These are phyloP conservation scores for Hypericum androsaemum DNA, from an alignment of 345 rosid species.

Conservation along the genomic window DNA sequence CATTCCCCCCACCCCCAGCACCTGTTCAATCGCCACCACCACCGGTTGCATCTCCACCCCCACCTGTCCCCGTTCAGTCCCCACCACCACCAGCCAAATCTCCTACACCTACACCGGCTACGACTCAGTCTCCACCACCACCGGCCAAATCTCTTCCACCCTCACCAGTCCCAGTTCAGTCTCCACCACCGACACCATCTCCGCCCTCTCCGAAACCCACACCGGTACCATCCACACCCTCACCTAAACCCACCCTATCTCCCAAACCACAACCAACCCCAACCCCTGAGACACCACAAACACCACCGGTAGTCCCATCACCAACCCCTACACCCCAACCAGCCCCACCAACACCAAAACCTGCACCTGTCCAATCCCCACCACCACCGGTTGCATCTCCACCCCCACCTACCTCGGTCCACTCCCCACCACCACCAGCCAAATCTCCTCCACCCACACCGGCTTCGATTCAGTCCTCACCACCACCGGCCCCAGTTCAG, in stretches of 20 bases:
- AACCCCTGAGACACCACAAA: slow-evolving; percentile 14
- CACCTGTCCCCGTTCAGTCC: slow-evolving; percentile 10
- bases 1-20: slow-evolving; percentile 14
- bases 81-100: slow-evolving; percentile 19
- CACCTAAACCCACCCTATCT: slow-evolving; percentile 9
- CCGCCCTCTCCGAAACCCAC: slow-evolving; percentile 12
- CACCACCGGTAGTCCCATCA: slow-evolving; percentile 10
- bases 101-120: slow-evolving; percentile 3
- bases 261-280: slow-evolving; percentile 15
- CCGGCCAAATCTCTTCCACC: slow-evolving; percentile 12
- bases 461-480: neutral
- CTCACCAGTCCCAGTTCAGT: slow-evolving; percentile 7
- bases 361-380: slow-evolving; percentile 15
- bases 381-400: slow-evolving; percentile 19
- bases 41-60: neutral
- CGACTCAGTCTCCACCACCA: neutral
- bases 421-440: slow-evolving; percentile 17
- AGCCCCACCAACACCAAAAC: slow-evolving; percentile 15
- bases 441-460: slow-evolving; percentile 1
- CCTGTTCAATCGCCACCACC: slow-evolving; percentile 14
- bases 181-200: slow-evolving; percentile 15
- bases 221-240: too few species aligned
- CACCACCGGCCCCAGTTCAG: neutral
- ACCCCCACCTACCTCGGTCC: slow-evolving; percentile 7
- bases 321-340: slow-evolving; percentile 12